Base-by-base conservation (phyloP, 176 grass and related monocot species). In the Ananas comosus region DNA sequence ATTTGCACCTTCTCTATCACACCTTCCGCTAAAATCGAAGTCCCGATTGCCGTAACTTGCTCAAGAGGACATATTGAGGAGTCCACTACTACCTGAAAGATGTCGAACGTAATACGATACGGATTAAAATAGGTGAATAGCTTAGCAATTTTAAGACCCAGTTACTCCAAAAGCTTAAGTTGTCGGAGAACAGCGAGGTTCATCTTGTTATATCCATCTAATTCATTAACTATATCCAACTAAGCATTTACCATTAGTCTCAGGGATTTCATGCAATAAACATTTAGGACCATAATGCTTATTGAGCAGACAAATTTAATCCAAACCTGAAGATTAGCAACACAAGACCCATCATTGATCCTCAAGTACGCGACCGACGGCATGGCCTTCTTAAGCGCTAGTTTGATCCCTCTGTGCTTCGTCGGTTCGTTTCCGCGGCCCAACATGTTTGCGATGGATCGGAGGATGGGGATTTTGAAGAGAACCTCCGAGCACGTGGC, bases 301-400 rank as follows among this genome's bases (percentile, higher is more conserved):
- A 56, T 22, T 8, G 56, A 16, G 16, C 12, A 51, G 33, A 24
- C 42, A 28, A 66, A 53, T 2, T 18, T 14, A 47, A 67, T 13
- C n/a, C 66, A 24, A 77, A 91, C 88, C 83, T 91, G 88, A 50
- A 91, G 81, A 53, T 84, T 78, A 25, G 71, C 18, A 19, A 83
- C 78, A 42, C 76, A 87, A 19, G 88, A 84, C 0, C 88, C 88
- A n/a, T 91, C 88, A 69, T 86, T 91, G 69, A 91, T 87, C 10
- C 70, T 67, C 17, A 81, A 24, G 66, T 76, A 71, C 13, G 71
- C 80, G 8, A 24, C 69, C 16, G 53, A 25, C 13, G 67, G 78
- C 11, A 21, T 24, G 16, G 53, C 50, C 25, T 65, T 28, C 54
- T 64, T 25, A 19, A 13, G 10, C 4, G 27, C 12, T 9, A 2